Evolutionary conservation across 2,329 filamentous ascomycete species (phyloP).

Genomic region (Sclerotinia nivalis): DNA sequence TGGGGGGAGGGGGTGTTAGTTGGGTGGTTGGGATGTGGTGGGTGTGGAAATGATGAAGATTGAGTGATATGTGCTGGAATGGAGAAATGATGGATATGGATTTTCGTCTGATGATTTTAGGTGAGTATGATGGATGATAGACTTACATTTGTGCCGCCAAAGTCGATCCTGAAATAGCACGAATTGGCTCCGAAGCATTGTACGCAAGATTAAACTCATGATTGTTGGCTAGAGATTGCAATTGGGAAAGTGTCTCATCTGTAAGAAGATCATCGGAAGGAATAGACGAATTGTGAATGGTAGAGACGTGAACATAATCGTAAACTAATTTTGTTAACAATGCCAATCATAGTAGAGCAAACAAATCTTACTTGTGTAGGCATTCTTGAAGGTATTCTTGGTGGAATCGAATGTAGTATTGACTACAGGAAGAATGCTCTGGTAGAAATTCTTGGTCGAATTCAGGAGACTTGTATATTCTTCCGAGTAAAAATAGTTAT

Average conservation of each 20-base stretch:
- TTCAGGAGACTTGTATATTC: constrained; percentile 50
- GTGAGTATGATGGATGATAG: neutral
- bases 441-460: constrained; percentile 61
- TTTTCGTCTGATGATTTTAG: neutral
- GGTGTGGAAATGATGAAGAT: neutral
- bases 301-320: constrained; percentile 60
- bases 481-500: constrained; percentile 53
- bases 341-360: neutral
- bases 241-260: constrained; percentile 57
- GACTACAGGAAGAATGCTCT: constrained; percentile 54
- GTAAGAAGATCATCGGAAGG: constrained; percentile 61
- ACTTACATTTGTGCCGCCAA: constrained; percentile 54
- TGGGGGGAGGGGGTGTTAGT: neutral
- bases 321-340: constrained; percentile 48
- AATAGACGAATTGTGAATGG: constrained; percentile 62
- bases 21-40: neutral
- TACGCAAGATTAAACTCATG: constrained; percentile 84
- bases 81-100: neutral
- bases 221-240: constrained; percentile 71
- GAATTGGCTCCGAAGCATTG: constrained; percentile 69
- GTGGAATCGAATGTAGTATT: constrained; percentile 51
- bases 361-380: constrained; percentile 56
- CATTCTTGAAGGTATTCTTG: constrained; percentile 58
- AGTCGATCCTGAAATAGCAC: constrained; percentile 58
- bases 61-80: neutral